Evolutionary conservation across 2,329 filamentous ascomycete genomes (phyloP).

Genomic region (Fusarium musae): DNA sequence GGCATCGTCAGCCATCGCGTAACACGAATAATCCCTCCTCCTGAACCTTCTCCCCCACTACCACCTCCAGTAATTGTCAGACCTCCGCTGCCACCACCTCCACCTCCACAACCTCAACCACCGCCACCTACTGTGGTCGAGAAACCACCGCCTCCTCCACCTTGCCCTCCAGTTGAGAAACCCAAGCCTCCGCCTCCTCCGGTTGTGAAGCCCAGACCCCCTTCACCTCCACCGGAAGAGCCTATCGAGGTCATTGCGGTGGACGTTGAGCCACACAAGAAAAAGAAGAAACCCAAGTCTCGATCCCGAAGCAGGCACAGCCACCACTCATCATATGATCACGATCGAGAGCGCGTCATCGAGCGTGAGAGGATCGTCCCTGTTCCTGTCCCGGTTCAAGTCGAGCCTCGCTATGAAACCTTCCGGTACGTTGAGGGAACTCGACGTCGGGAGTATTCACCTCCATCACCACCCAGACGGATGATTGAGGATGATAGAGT

Average conservation of each 20-base stretch:
- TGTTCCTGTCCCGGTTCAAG: constrained; percentile 54
- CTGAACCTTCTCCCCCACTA: constrained; percentile 45
- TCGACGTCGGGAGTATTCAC: constrained; percentile 47
- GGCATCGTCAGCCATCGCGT: constrained; percentile 50
- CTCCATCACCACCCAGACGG: constrained; percentile 47
- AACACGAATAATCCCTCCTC: constrained; percentile 53
- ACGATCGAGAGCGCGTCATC: constrained; percentile 61
- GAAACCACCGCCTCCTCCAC: constrained; percentile 39
- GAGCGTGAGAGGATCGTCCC: constrained; percentile 63
- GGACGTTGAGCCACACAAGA: constrained; percentile 48
- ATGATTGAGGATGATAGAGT: constrained; percentile 47
- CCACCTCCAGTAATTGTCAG: constrained; percentile 36
- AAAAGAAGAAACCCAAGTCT: constrained; percentile 45
- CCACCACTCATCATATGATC: constrained; percentile 40
- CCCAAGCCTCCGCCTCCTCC: constrained; percentile 41
- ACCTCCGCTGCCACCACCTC: constrained; percentile 41
- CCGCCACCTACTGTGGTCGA: constrained; percentile 31
- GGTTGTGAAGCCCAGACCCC: constrained; percentile 38
- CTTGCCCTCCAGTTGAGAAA: constrained; percentile 15
- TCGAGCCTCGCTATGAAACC: constrained; percentile 57
- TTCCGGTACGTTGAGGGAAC: constrained; percentile 65
- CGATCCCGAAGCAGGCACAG: constrained; percentile 47
- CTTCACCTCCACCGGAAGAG: constrained; percentile 44
- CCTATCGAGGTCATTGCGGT: constrained; percentile 54
- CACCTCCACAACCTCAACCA: constrained; percentile 26